phyloP scores from a whole-genome alignment of 2,329 filamentous ascomycete genomes.

The Septoria linicola region DNA sequence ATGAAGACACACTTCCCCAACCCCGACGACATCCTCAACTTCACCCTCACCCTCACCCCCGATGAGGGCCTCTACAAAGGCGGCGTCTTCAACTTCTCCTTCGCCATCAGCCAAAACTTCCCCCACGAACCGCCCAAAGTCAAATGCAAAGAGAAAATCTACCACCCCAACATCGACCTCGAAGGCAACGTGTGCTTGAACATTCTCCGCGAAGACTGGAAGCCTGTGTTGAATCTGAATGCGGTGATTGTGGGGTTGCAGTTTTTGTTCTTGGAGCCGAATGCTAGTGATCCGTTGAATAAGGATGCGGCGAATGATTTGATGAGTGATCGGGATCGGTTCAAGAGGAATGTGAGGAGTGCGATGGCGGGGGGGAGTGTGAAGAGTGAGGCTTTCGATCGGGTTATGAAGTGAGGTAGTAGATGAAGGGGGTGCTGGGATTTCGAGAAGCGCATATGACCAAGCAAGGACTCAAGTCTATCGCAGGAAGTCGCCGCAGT shows the following conservation, averaged over 20 bases:
- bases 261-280: constrained; percentile 97
- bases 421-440: too few relatives aligned
- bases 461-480: too few relatives aligned
- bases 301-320: constrained; percentile 96
- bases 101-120: constrained; percentile 91
- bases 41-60: constrained; percentile 75
- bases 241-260: constrained; percentile 91
- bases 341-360: constrained; percentile 84
- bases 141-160: constrained; percentile 95
- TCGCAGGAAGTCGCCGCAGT: too few relatives aligned
- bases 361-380: constrained; percentile 81
- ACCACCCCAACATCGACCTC: constrained; percentile 97
- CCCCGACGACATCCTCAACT: constrained; percentile 82
- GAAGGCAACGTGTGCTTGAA: constrained; percentile 98
- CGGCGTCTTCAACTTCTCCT: constrained; percentile 84
- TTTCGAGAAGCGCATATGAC: too few relatives aligned
- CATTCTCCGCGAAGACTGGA: constrained; percentile 97
- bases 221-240: constrained; percentile 94
- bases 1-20: constrained; percentile 82
- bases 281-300: constrained; percentile 95
- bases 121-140: constrained; percentile 98
- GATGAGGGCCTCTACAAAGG: constrained; percentile 88
- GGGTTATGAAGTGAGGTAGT: constrained; percentile 69
- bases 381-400: constrained; percentile 71
- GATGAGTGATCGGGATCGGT: constrained; percentile 77